Evolutionary conservation across 148 eudicot genomes (phyloP), one percentile per base, ranked within the genome.

Genomic region (Diospyros lotus): DNA sequence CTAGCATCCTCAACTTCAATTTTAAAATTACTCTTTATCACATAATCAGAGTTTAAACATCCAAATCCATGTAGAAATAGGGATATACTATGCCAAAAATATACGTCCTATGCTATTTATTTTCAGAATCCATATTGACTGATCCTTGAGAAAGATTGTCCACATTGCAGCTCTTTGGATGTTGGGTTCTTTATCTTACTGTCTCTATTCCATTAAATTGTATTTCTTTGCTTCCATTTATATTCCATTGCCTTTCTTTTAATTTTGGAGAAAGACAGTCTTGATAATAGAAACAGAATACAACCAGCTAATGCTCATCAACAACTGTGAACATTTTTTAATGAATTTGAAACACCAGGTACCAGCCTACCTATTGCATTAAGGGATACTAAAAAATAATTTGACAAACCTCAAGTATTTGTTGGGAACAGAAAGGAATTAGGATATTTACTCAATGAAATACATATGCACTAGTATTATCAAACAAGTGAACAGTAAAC

Each of bases 401-500:
- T 28, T 28, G 28, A 28, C 28, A 28, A 28, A 28, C 28, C 28
- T 28, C 28, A 28, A 28, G 28, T 28, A 28, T 28, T 28, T 28
- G 28, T 28, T 28, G 28, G 28, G 28, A 28, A 28, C 28, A 28
- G 28, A 28, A 28, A 28, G 28, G 28, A 28, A 28, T 28, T 28
- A 28, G 28, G 28, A 28, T 28, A 28, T 28, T 28, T 28, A 28
- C 28, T 28, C 28, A 28, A 56, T 54, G 73, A 50, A 58, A 60
- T 53, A 8, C 55, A 71, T 39, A 54, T 44, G 9, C 12, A 17
- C 58, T 43, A 15, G 0, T 3, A 56, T 43, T 42, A 51, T 39
- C 44, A 60, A 72, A 72, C 64, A 60, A 72, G 58, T 28, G 43
- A 72, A 53, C 45, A 28, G 73, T 28, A 28, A 9, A 4, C 13